These are phyloP conservation scores for Penstemon newberryi DNA, from an alignment of 257 asterid genomes.

Conservation along the genomic window DNA sequence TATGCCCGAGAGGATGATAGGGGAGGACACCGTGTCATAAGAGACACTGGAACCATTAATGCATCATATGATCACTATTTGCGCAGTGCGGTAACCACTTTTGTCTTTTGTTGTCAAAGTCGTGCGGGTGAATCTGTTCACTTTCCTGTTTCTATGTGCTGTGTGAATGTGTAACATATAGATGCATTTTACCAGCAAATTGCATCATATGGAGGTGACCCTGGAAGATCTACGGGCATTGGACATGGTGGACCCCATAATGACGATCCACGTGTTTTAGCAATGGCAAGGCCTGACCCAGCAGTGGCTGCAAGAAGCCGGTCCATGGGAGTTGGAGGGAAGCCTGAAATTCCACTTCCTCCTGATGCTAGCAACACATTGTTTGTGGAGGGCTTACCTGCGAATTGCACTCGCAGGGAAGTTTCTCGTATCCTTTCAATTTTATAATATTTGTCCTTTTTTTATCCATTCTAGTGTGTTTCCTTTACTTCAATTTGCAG, in stretches of 20 bases:
- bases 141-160: constrained; percentile 7
- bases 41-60: constrained; percentile 70
- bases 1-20: constrained; percentile 54
- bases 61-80: constrained; percentile 85
- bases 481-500: constrained; percentile 54
- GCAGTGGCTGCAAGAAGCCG: constrained; percentile 43
- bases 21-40: constrained; percentile 44
- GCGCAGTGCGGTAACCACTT: constrained; percentile 53
- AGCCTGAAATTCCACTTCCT: constrained; percentile 71
- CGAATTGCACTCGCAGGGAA: constrained; percentile 73
- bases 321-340: constrained; percentile 42
- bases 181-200: constrained; percentile 46
- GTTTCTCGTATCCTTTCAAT: constrained; percentile 77
- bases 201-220: constrained; percentile 48
- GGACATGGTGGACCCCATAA: constrained; percentile 51
- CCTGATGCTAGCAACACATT: constrained; percentile 85
- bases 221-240: constrained; percentile 54
- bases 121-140: constrained; percentile 13
- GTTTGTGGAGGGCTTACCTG: constrained; percentile 56
- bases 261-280: constrained; percentile 55
- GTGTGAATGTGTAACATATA: constrained; percentile 16
- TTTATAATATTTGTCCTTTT: background rate
- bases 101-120: constrained; percentile 4
- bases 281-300: constrained; percentile 51
- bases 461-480: constrained; percentile 17